Evolutionary conservation across 805 yeast species (phyloP), one percentile per base, ranked within the genome.

Genomic region (Wickerhamiella alocasiicola): DNA sequence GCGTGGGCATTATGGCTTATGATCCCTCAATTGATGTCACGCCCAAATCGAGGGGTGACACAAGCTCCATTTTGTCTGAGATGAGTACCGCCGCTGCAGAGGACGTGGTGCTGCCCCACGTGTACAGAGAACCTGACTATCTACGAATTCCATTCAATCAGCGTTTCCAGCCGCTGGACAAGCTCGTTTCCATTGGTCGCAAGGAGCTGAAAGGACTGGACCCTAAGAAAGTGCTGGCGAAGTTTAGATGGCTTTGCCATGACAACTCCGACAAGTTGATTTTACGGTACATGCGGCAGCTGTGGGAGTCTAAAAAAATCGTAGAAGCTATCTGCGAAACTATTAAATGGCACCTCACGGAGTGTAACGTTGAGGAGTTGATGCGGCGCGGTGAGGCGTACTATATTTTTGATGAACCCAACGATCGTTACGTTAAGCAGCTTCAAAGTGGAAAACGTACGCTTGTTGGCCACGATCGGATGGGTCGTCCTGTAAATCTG

Each of bases 211-310:
- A 12, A 15, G 26, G 20, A 6, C 9, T 30, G 18, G 20, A 21
- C 9, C 5, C 12, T 9, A 13, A 29, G 23, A 15, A 13, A 9
- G 9, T 25, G 3, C 34, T 20, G 12, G 25, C 18, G 35, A 37
- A 37, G 23, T 37, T 12, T 13, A 28, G 41, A 9, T 37, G 41
- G 41, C 11, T 37, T n/a, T 29, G 27, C 18, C 41, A 35, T 31
- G 97, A 88, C 57, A 68, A 78, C 35, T 81, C 93, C 3, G 99
- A 91, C 59, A 78, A 81, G 51, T 60, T 78, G 49, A 38, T 83
- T 23, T 66, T 87, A 53, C 71, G 94, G 52, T 87, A 79, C 53
- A 61, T 82, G 19, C 70, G 94, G 28, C 76, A 95, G 61, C 84
- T 84, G 61, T 84, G 84, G 78, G 74, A 80, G 48, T 67, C 76